A percentile compares a stretch with the other conserved stretches of the same genome.
phyloP scores from a whole-genome alignment of 441 rosid genomes.

The Populus tomentosa region DNA sequence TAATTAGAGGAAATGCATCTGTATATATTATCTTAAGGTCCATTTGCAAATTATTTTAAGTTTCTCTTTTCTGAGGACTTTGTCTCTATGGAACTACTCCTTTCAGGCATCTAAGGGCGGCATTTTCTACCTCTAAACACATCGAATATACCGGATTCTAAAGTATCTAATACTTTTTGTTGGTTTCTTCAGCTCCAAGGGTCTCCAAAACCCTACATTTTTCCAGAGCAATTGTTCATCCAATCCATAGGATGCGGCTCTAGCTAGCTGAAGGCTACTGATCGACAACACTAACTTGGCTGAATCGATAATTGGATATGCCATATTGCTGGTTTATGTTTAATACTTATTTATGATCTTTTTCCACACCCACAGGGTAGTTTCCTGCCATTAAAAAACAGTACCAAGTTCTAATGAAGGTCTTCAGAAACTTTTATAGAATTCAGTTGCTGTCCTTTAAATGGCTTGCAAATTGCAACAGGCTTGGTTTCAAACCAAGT shows the following conservation, averaged over 20 bases:
- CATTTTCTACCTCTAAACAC: conserved; percentile 18
- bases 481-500: too few relatives aligned
- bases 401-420: neutral
- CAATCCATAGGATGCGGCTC: neutral
- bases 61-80: neutral
- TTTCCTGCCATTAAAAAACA: neutral
- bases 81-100: conserved; percentile 25
- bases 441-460: neutral
- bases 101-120: conserved; percentile 30
- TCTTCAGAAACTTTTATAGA: neutral
- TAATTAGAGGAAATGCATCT: neutral
- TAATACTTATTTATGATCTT: neutral
- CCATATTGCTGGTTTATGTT: neutral
- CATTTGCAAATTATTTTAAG: conserved; percentile 19
- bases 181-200: neutral
- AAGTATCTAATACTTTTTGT: neutral
- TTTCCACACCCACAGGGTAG: neutral
- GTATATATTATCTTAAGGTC: conserved; percentile 2
- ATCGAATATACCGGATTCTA: conserved; percentile 11
- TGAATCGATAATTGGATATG: neutral
- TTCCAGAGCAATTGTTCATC: neutral
- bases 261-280: neutral
- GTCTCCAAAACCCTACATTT: neutral
- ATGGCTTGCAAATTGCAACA: too few relatives aligned
- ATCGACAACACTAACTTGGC: neutral